Evolutionary conservation across 2,329 filamentous ascomycete genomes (phyloP).

Genomic region (Pseudocercospora fuligena): DNA sequence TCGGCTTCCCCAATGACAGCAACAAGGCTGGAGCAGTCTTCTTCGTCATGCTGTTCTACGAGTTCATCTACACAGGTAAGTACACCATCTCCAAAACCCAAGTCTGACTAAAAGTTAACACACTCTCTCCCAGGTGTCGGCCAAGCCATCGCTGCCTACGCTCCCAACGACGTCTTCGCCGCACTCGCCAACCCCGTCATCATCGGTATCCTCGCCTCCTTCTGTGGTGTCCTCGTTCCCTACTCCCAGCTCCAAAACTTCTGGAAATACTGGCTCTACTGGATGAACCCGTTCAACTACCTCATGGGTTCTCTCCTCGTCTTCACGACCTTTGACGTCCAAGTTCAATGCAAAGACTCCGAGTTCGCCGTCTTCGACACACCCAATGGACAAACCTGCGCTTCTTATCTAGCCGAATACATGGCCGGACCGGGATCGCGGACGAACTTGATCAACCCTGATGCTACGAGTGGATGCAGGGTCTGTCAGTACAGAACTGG

Average conservation of each 20-base stretch:
- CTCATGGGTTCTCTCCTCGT: conserved; percentile 48
- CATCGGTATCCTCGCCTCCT: conserved; percentile 40
- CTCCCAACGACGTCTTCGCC: conserved; percentile 52
- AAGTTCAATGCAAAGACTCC: conserved; percentile 43
- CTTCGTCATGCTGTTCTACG: conserved; percentile 59
- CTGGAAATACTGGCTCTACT: conserved; percentile 49
- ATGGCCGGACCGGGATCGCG: conserved; percentile 53
- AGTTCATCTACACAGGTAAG: conserved; percentile 56
- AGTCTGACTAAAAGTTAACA: neutral
- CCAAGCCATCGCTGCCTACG: conserved; percentile 58
- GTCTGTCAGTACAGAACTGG: conserved; percentile 66
- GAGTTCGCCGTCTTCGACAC: conserved; percentile 54
- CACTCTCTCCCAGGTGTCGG: conserved; percentile 47
- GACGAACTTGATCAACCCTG: conserved; percentile 63
- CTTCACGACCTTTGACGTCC: conserved; percentile 49
- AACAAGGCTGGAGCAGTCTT: conserved; percentile 54
- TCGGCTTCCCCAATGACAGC: conserved; percentile 50
- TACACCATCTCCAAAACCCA: neutral
- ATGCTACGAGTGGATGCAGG: conserved; percentile 59
- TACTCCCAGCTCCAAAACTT: conserved; percentile 41
- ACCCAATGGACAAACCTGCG: conserved; percentile 59
- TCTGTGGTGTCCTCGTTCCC: conserved; percentile 44
- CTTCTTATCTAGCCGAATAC: conserved; percentile 61
- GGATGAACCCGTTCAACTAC: conserved; percentile 50
- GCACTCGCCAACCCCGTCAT: conserved; percentile 50